Evolutionary conservation across 208 protist genomes (phyloP).

Genomic region (Leptomonas seymouri): DNA sequence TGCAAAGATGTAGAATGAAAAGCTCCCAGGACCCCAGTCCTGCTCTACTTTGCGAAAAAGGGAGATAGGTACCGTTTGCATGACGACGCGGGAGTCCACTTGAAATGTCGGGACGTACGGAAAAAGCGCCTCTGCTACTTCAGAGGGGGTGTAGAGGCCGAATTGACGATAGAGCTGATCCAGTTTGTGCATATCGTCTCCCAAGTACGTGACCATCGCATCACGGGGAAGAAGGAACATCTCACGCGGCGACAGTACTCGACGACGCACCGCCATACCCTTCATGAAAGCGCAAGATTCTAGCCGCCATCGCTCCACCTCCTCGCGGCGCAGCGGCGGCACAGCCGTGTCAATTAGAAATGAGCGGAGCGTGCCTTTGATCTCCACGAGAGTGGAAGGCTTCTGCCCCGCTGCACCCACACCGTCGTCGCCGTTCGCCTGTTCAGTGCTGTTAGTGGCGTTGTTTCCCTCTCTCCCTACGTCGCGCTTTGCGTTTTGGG

Average conservation of each 20-base stretch:
- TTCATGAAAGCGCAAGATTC: constrained; percentile 23
- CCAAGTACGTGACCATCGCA: constrained; percentile 55
- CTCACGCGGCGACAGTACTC: neutral
- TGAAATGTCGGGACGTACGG: constrained; percentile 74
- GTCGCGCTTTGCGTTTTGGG: no score
- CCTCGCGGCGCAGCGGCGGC: constrained; percentile 52
- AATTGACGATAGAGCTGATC: constrained; percentile 68
- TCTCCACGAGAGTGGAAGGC: neutral
- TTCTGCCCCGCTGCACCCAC: neutral
- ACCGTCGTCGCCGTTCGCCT: no score
- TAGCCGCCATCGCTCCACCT: constrained; percentile 65
- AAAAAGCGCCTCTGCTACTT: constrained; percentile 79
- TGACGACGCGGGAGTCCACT: constrained; percentile 65
- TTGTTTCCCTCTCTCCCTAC: no score
- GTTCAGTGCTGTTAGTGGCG: neutral
- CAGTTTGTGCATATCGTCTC: constrained; percentile 53
- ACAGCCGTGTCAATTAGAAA: constrained; percentile 26
- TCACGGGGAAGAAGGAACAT: constrained; percentile 39
- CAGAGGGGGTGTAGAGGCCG: constrained; percentile 68
- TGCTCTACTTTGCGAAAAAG: constrained; percentile 42
- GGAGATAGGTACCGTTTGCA: constrained; percentile 46
- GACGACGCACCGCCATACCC: neutral
- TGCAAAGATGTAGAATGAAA: constrained; percentile 40
- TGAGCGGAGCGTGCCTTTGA: neutral
- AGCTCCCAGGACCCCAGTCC: constrained; percentile 12